A percentile compares a stretch with the other conserved stretches of the same genome.
phyloP scores from a whole-genome alignment of 2,329 filamentous ascomycete species.

The Botrytis medusae region DNA sequence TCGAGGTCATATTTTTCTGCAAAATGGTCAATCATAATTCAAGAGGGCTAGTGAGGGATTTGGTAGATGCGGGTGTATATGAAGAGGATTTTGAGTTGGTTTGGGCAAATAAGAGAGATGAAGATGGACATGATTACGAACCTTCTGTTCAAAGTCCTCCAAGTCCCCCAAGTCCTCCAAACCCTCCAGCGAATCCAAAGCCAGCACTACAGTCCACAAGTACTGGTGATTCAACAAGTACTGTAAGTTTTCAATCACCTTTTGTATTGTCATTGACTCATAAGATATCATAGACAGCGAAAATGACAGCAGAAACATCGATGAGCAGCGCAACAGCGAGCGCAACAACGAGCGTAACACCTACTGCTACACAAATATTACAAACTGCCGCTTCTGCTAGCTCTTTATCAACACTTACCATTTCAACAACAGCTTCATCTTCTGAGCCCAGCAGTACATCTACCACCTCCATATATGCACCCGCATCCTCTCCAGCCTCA shows the following conservation, averaged over 20 bases:
- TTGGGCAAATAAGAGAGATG: slow-evolving; percentile 11
- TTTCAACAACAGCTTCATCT: background rate
- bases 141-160: background rate
- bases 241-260: background rate
- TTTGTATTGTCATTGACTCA: background rate
- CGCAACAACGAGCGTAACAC: background rate
- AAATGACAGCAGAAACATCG: background rate
- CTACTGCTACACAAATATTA: background rate
- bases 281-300: background rate
- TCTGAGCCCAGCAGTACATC: background rate
- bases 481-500: background rate
- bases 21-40: slow-evolving; percentile 8
- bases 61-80: slow-evolving; percentile 14
- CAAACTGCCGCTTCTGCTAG: slow-evolving; percentile 1
- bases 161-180: background rate
- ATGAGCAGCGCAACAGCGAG: background rate
- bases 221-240: background rate
- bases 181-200: background rate
- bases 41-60: background rate
- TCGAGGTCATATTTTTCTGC: background rate
- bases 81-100: slow-evolving; percentile 10
- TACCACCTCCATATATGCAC: background rate
- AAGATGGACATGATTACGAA: background rate
- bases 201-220: background rate
- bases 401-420: background rate